Conservation (phyloP, 1,284 basidiomycete genomes). For the Pseudozyma sp. region DNA sequence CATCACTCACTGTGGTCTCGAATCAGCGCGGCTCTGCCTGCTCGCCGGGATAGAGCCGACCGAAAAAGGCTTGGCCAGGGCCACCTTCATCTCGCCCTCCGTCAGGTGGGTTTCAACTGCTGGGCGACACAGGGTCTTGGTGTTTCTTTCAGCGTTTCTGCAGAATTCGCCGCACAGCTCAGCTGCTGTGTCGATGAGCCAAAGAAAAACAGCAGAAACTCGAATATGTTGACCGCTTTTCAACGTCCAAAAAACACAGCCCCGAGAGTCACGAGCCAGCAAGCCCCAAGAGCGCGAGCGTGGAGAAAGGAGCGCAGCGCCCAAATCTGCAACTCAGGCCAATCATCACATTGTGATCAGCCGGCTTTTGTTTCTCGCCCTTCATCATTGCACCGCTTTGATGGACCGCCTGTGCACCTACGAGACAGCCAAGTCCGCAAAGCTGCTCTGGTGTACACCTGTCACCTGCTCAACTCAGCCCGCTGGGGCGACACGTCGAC, state of each 20-base stretch:
- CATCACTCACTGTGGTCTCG: too few species aligned
- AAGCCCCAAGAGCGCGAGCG: too few species aligned
- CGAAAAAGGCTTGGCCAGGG: not conserved
- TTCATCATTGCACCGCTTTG: conserved; percentile 17
- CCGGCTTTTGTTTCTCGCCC: not conserved
- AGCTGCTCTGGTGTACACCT: too few species aligned
- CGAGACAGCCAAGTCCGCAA: too few species aligned
- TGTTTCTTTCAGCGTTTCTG: not conserved
- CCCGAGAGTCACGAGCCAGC: too few species aligned
- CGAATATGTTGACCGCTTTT: too few species aligned
- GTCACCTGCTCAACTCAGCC: not conserved
- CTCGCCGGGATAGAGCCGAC: conserved; percentile 20
- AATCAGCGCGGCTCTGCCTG: too few species aligned
- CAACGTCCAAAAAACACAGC: too few species aligned
- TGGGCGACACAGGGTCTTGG: too few species aligned
- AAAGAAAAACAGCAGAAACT: too few species aligned
- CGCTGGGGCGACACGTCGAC: not conserved
- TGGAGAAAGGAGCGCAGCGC: not conserved
- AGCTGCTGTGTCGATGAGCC: not conserved
- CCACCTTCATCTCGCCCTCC: too few species aligned
- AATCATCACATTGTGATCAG: not conserved
- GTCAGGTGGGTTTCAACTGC: too few species aligned
- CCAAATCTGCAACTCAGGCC: not conserved
- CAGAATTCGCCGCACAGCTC: conserved; percentile 6
- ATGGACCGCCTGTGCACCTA: not conserved